Percentiles rank a stretch among this genome's conserved stretches.
phyloP scores from a whole-genome alignment of 208 protist genomes.

The Crithidia brevicula region DNA sequence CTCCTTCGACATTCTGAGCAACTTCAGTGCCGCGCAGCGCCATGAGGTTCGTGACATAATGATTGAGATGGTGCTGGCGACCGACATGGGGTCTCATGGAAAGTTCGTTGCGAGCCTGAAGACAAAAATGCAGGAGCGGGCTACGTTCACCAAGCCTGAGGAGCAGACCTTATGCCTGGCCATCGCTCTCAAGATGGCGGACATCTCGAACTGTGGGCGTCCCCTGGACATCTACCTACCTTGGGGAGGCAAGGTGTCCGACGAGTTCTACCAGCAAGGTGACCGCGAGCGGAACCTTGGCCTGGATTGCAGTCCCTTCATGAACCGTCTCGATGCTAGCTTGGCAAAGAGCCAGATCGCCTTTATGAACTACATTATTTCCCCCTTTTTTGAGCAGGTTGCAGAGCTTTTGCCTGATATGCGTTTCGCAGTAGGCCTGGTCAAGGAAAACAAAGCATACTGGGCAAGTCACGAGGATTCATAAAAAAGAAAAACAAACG shows the following conservation, averaged over 20 bases:
- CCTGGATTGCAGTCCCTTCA: constrained; percentile 93
- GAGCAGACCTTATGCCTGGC: constrained; percentile 87
- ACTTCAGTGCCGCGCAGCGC: constrained; percentile 79
- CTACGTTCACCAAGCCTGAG: constrained; percentile 72
- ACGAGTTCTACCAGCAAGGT: constrained; percentile 95
- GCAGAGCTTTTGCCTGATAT: constrained; percentile 84
- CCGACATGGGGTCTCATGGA: constrained; percentile 93
- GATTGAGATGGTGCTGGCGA: constrained; percentile 95
- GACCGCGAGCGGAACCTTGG: constrained; percentile 89
- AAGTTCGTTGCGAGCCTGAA: constrained; percentile 84
- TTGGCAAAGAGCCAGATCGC: constrained; percentile 90
- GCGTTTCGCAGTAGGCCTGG: constrained; percentile 78
- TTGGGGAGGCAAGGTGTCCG: constrained; percentile 90
- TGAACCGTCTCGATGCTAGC: constrained; percentile 81
- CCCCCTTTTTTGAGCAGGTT: constrained; percentile 89
- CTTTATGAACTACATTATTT: constrained; percentile 94
- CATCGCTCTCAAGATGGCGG: constrained; percentile 95
- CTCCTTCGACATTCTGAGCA: constrained; percentile 80
- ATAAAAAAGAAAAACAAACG: constrained; percentile 26
- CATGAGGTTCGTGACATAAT: constrained; percentile 88
- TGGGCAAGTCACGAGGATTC: constrained; percentile 72
- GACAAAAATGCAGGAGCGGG: constrained; percentile 59
- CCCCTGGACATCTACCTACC: constrained; percentile 85
- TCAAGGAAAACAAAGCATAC: constrained; percentile 84
- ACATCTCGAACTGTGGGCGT: constrained; percentile 95